Percentiles rank a stretch among this genome's conserved stretches.
Evolutionary conservation across 805 yeast species (phyloP).

Genomic region (Candida suzukii): DNA sequence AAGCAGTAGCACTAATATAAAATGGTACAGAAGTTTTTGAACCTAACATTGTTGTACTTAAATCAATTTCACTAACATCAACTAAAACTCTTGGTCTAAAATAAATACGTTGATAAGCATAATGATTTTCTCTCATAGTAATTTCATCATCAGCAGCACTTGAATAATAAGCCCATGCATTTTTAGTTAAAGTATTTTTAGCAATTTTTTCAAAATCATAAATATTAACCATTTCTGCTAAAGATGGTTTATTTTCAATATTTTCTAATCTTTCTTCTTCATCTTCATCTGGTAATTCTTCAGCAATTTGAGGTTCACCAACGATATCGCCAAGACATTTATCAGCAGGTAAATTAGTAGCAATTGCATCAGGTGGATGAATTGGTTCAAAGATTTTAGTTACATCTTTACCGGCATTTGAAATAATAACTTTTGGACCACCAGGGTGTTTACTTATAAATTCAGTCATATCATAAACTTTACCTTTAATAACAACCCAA

Average conservation of each 20-base stretch:
- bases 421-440: constrained; percentile 23
- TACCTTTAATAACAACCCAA: constrained; percentile 41
- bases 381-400: constrained; percentile 81
- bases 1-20: constrained; percentile 86
- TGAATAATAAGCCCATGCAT: constrained; percentile 91
- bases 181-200: constrained; percentile 62
- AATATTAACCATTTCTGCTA: constrained; percentile 64
- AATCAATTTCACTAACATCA: constrained; percentile 70
- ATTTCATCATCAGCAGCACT: constrained; percentile 93
- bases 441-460: constrained; percentile 31
- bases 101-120: constrained; percentile 80
- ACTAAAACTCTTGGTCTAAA: constrained; percentile 81
- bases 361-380: constrained; percentile 84
- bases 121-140: constrained; percentile 82
- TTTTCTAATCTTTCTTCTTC: constrained; percentile 36
- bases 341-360: constrained; percentile 48
- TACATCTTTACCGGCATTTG: constrained; percentile 59
- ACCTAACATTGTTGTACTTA: constrained; percentile 73
- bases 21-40: constrained; percentile 65
- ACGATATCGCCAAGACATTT: constrained; percentile 51
- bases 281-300: constrained; percentile 28
- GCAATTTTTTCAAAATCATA: constrained; percentile 89
- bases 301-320: constrained; percentile 27
- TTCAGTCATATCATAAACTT: constrained; percentile 36
- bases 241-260: constrained; percentile 53